Base-by-base conservation (phyloP, 495 filamentous ascomycete species). In the Xylaria sp. region DNA sequence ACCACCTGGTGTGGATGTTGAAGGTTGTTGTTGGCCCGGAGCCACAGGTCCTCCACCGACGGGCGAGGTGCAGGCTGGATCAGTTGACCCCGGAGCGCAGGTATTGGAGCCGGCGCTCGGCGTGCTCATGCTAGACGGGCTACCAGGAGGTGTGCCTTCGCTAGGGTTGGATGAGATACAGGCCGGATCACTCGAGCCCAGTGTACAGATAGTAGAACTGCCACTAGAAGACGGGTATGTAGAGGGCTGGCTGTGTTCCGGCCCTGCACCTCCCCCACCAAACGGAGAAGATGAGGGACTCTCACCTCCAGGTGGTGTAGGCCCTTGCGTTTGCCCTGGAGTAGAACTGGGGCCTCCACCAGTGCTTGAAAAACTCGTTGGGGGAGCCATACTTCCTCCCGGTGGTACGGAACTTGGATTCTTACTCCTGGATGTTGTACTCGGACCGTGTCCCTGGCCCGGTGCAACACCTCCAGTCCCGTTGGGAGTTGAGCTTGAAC, bases 121-220 rank as follows among this genome's bases (percentile, higher is more conserved):
- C 21, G 50, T 59, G 40, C 26, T 57, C n/a, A 35, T 31, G 11
- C 48, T 53, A 31, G 53, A 11, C 48, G 72, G 75, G 33, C 55
- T 21, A 24, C 57, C 53, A 19, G 71, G 72, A 29, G 65, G 59
- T 15, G 43, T 65, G 11, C 55, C 57, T 57, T 67, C 71, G 44
- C 63, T 69, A 48, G 52, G 41, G 17, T 24, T 68, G 21, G 63
- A 52, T 35, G 69, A 66, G 52, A 48, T 67, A 35, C 75, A 77
- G 57, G 65, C 33, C 24, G 67, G 15, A 41, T 71, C 68, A 19
- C 21, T 76, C 8, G 75, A 77, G 7, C 74, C 74, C 63, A 65
- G 53, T 17, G 61, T 41, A 41, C 73, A 75, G 17, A 35, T 62
- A 14, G 46, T 46, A 29, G 71, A 68, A 41, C 57, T 57, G 24